These are phyloP conservation scores for Vachellia pachyceras DNA, from an alignment of 306 rosid genomes.

Conservation along the genomic window DNA sequence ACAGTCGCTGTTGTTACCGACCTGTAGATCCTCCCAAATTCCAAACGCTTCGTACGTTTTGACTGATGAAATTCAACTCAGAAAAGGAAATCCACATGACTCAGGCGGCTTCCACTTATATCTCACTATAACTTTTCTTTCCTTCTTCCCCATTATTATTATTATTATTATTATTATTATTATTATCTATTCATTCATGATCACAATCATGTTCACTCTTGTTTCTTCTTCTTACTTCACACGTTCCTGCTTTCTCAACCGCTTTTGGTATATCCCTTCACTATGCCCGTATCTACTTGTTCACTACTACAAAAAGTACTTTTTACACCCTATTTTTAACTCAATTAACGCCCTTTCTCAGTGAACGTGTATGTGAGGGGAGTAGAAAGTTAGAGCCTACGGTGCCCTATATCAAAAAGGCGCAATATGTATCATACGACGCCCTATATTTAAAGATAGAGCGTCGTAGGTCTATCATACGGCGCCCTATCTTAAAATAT, in stretches of 20 bases:
- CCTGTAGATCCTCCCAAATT: background rate
- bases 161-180: no score
- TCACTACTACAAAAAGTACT: no score
- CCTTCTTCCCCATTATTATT: conserved; percentile 13
- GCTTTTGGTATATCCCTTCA: background rate
- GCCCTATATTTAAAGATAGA: no score
- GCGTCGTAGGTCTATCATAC: no score
- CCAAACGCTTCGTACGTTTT: background rate
- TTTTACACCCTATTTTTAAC: no score
- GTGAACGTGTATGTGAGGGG: no score
- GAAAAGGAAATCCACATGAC: background rate
- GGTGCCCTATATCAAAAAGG: no score
- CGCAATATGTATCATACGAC: no score
- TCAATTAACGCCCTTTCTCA: no score
- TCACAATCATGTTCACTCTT: background rate
- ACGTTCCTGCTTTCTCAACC: background rate
- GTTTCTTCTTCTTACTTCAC: background rate
- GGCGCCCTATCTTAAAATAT: no score
- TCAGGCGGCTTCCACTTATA: background rate
- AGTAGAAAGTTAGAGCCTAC: no score
- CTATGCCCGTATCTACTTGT: background rate
- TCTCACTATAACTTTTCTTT: conserved; percentile 8
- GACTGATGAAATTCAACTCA: background rate
- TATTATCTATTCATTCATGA: background rate
- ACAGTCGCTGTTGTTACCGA: background rate